Conservation (phyloP, 2,329 filamentous ascomycete species). For the Pseudofabraea citricarpa region DNA sequence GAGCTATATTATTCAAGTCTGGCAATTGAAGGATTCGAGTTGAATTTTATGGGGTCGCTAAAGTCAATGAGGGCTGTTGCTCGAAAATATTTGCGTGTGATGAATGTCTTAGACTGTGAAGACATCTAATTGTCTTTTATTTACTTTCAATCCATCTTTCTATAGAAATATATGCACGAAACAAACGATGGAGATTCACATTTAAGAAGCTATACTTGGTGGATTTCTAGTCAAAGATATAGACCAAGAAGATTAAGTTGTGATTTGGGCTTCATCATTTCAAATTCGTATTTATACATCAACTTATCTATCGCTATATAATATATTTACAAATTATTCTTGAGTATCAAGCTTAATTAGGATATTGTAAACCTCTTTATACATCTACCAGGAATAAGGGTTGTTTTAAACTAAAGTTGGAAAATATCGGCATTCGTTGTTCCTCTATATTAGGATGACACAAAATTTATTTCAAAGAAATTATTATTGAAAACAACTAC, state of each 20-base stretch:
- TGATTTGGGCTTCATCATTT: background rate
- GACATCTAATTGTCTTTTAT: background rate
- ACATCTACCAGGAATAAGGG: background rate
- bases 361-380: background rate
- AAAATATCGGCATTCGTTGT: background rate
- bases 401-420: background rate
- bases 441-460: background rate
- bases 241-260: background rate
- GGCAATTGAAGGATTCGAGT: background rate
- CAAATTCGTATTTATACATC: background rate
- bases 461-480: too few species aligned
- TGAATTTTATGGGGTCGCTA: background rate
- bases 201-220: background rate
- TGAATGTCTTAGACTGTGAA: background rate
- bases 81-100: background rate
- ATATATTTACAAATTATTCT: background rate
- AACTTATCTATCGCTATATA: background rate
- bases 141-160: background rate
- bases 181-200: background rate
- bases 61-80: background rate
- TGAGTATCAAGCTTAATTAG: background rate
- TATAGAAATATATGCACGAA: background rate
- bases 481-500: background rate
- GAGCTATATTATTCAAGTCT: background rate
- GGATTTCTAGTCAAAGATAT: background rate